Evolutionary conservation across 2,329 filamentous ascomycete species (phyloP).

Genomic region (Aureobasidium subglaciale): DNA sequence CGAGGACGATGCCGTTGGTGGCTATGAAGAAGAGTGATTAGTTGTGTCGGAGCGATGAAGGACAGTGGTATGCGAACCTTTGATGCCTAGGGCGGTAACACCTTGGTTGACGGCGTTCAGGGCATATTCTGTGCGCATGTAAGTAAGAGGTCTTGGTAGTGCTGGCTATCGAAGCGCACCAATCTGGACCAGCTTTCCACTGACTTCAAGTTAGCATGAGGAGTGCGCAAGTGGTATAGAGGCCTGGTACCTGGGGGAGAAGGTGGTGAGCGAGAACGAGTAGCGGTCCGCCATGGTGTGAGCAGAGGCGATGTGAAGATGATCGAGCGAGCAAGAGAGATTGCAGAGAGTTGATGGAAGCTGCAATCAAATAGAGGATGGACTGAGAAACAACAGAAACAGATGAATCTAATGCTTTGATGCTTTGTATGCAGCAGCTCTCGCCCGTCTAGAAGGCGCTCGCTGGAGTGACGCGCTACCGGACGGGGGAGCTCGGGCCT

Average conservation of each 20-base stretch:
- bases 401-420: not conserved
- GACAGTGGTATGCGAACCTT: conserved; percentile 54
- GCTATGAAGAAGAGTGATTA: conserved; percentile 45
- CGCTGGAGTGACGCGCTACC: conserved; percentile 9
- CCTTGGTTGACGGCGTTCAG: conserved; percentile 98
- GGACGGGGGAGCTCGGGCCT: not conserved
- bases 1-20: conserved; percentile 97
- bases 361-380: not conserved
- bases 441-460: not conserved
- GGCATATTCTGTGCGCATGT: conserved; percentile 71
- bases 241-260: conserved; percentile 84
- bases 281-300: conserved; percentile 89
- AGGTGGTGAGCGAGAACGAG: conserved; percentile 98
- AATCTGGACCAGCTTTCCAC: conserved; percentile 98
- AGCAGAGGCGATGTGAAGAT: not conserved
- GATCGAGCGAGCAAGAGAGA: not conserved
- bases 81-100: conserved; percentile 96
- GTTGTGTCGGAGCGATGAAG: not conserved
- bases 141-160: not conserved
- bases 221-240: conserved; percentile 13
- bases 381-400: not conserved
- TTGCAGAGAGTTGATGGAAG: not conserved
- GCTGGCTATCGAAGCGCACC: conserved; percentile 45
- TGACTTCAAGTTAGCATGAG: conserved; percentile 45
- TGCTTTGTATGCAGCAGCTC: not conserved